Percentiles rank a stretch among this genome's conserved stretches.
phyloP scores from a whole-genome alignment of 1,284 basidiomycete genomes.

The Ceratobasidium sp. region DNA sequence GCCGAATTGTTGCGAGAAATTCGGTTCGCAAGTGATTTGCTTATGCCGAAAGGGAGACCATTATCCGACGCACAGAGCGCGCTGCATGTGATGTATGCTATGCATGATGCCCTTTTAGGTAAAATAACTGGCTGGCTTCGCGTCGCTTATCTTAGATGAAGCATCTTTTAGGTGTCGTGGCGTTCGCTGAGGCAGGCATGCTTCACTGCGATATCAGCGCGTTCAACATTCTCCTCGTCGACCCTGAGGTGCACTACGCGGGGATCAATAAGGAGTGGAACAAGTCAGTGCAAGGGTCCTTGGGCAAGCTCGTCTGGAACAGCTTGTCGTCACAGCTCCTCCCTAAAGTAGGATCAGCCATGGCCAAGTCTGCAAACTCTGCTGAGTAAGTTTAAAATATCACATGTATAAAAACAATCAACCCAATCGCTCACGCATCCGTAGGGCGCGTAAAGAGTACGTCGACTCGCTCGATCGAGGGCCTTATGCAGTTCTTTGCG shows the following conservation, averaged over 20 bases:
- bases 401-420: neutral
- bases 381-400: neutral
- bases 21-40: neutral
- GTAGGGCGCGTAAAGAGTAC: neutral
- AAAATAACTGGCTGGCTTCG: neutral
- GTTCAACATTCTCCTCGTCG: neutral
- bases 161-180: neutral
- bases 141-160: neutral
- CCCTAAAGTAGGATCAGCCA: neutral
- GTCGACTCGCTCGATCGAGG: neutral
- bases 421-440: neutral
- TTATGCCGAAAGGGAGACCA: neutral
- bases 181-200: neutral
- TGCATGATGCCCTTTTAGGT: slow-evolving; percentile 4
- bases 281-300: neutral
- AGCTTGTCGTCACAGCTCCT: neutral
- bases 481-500: neutral
- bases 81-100: neutral
- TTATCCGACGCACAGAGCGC: neutral
- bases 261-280: neutral
- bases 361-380: neutral
- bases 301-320: neutral
- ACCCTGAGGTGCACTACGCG: neutral
- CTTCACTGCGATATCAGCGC: neutral
- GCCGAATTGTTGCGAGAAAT: neutral